Evolutionary conservation across 345 rosid species (phyloP), one percentile per base, ranked within the genome.

Genomic region (Corchorus olitorius): DNA sequence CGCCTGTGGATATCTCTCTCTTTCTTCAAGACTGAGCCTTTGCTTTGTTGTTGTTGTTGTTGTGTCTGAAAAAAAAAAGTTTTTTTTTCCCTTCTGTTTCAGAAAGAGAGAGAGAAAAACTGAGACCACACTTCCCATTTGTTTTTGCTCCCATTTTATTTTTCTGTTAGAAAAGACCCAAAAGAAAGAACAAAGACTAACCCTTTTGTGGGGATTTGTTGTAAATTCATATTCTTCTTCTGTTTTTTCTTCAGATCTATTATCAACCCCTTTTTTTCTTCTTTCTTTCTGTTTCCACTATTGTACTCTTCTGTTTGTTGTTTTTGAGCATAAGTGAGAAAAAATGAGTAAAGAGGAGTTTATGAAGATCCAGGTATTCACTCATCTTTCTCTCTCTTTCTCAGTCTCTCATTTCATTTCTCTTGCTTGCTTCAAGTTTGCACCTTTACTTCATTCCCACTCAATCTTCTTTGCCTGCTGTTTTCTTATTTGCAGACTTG

Each of bases 301-400:
- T 75, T 76, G 65, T 65, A 35, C 19, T 71, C 35, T 65, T 77
- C 76, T 74, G 71, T 72, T 82, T 83, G 78, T 78, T 72, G 27
- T 75, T 34, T 82, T 74, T 64, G 75, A 76, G 45, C 39, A 19
- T 27, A 50, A 78, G 52, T 22, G 48, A 43, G 14, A n/a, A 65
- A 81, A 83, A 70, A 94, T 93, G 98, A 94, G 97, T 88, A 94
- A 93, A 87, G 98, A 94, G 79, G 98, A 94, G 95, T 83, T 94
- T 81, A 86, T 94, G 93, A 94, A 91, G 91, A 90, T 93, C 86
- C 94, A 94, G 95, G 98, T 93, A 80, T 19, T n/a, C 0, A n/a
- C 73, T 64, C 43, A 61, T 67, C 15, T 77, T n/a, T 34, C 52
- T 66, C 43, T 11, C 37, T 27, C 43, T 11, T 33, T 27, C 46